These are phyloP conservation scores for Mucor plumbeus DNA, from an alignment of 371 early-diverging fungal species.

Conservation along the genomic window DNA sequence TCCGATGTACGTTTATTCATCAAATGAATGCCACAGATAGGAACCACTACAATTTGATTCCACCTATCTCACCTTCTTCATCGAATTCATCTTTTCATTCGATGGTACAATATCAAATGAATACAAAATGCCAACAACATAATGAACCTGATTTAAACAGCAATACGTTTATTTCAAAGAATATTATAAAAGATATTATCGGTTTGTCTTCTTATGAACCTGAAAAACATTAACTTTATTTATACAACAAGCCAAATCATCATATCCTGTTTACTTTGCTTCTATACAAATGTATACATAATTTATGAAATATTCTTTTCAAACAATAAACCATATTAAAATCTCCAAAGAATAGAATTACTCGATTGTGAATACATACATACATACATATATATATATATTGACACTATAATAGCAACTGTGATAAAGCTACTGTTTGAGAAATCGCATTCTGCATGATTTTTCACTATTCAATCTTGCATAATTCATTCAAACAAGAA, in stretches of 20 bases:
- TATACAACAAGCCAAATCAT: background rate
- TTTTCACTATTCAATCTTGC: no score
- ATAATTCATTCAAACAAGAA: no score
- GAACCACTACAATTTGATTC: background rate
- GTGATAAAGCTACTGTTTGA: no score
- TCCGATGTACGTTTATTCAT: slow-evolving; percentile 94
- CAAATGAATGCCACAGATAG: slow-evolving; percentile 8
- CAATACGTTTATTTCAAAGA: slow-evolving; percentile 11
- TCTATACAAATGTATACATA: background rate
- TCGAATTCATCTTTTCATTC: background rate
- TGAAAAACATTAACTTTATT: background rate
- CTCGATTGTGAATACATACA: no score
- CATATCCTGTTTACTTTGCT: background rate
- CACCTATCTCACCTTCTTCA: background rate
- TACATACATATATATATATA: no score
- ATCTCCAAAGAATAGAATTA: no score
- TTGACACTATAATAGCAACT: no score
- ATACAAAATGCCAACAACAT: slow-evolving; percentile 24
- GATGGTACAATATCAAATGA: background rate
- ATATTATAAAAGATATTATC: background rate
- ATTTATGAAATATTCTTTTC: no score
- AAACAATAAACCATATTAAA: no score
- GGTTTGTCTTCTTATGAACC: slow-evolving; percentile 1
- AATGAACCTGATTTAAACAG: slow-evolving; percentile 5
- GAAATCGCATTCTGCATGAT: no score